Conservation (phyloP, 441 rosid genomes). For the Pelargonium exstipulatum region DNA sequence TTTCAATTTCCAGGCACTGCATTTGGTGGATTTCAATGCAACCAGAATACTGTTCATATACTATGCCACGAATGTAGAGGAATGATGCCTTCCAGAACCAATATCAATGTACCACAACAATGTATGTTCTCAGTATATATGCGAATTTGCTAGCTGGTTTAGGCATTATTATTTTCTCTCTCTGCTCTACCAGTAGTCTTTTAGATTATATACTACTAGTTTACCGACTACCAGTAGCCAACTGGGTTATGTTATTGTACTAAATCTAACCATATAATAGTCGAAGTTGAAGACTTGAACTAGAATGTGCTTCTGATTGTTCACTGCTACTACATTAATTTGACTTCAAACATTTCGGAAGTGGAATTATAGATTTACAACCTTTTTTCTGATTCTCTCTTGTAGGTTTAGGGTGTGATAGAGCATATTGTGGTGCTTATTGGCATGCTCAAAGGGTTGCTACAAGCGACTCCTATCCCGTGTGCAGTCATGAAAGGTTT, state of each 20-base stretch:
- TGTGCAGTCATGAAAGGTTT: conserved; percentile 56
- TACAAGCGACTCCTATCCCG: conserved; percentile 29
- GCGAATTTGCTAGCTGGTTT: background rate
- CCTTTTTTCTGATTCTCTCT: too few species aligned
- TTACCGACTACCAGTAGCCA: background rate
- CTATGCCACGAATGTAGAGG: conserved; percentile 83
- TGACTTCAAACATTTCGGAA: background rate
- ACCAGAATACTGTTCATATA: conserved; percentile 51
- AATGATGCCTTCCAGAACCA: conserved; percentile 78
- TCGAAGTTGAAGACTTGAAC: background rate
- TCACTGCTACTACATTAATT: background rate
- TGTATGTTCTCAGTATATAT: conserved; percentile 42
- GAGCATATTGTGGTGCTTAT: conserved; percentile 81
- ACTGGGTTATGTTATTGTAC: background rate
- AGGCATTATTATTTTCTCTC: background rate
- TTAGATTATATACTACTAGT: background rate
- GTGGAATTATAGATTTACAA: too few species aligned
- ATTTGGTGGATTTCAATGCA: conserved; percentile 58
- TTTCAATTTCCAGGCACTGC: conserved; percentile 37
- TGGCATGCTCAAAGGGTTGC: too few species aligned
- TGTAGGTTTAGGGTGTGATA: conserved; percentile 20
- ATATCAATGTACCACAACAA: conserved; percentile 59
- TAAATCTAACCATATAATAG: background rate
- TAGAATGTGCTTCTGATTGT: background rate
- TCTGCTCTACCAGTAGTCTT: background rate